Evolutionary conservation across 2,329 filamentous ascomycete genomes (phyloP).

Genomic region (Xylariaceae sp.): DNA sequence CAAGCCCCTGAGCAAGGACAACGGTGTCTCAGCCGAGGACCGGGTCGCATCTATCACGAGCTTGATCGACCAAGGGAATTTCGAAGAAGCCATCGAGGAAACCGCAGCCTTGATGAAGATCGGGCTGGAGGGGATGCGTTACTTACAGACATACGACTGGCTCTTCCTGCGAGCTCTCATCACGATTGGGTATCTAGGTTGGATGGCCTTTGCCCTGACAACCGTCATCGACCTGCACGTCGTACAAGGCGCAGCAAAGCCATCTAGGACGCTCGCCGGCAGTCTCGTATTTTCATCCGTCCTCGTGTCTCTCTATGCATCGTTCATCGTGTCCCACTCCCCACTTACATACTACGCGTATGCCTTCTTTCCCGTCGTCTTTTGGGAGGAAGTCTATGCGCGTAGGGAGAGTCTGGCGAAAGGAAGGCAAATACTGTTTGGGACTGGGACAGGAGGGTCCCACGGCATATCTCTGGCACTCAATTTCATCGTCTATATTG

Average conservation of each 20-base stretch:
- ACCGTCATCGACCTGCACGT: constrained; percentile 86
- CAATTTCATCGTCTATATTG: constrained; percentile 61
- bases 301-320: constrained; percentile 68
- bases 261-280: constrained; percentile 53
- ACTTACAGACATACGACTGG: constrained; percentile 98
- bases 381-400: constrained; percentile 94
- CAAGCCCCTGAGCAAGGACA: constrained; percentile 54
- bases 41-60: constrained; percentile 60
- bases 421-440: constrained; percentile 62
- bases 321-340: constrained; percentile 72
- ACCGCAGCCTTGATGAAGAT: constrained; percentile 70
- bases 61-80: constrained; percentile 58
- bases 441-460: constrained; percentile 54
- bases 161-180: constrained; percentile 85
- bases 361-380: constrained; percentile 82
- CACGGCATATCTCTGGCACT: constrained; percentile 53
- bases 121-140: constrained; percentile 75
- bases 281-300: constrained; percentile 65
- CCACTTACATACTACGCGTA: constrained; percentile 84
- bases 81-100: constrained; percentile 71
- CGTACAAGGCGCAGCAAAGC: constrained; percentile 59
- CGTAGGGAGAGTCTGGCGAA: constrained; percentile 60
- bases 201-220: constrained; percentile 87
- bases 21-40: constrained; percentile 54
- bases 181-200: constrained; percentile 85